Percentiles rank a stretch among this genome's conserved stretches.
Evolutionary conservation across 768 basidiomycete species (phyloP).

Genomic region (Leucosporidium scottii): DNA sequence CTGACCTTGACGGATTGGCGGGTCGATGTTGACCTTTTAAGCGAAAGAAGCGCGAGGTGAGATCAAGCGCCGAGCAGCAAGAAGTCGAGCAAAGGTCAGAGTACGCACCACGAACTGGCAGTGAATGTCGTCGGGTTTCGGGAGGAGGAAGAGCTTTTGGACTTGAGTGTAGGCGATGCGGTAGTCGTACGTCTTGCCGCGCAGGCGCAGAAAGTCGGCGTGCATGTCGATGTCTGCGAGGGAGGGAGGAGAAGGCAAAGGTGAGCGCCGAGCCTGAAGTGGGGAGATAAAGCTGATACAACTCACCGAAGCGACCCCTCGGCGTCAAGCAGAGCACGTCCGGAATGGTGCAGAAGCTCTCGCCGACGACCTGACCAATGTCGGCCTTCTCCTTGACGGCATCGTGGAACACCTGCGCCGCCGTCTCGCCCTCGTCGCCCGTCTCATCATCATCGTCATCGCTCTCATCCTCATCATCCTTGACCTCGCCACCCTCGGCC

Average conservation of each 20-base stretch:
- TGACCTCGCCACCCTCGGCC: conserved; percentile 38
- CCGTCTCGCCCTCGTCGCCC: conserved; percentile 42
- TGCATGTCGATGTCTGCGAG: conserved; percentile 95
- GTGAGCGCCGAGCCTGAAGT: background rate
- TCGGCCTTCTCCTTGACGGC: conserved; percentile 92
- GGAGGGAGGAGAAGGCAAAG: background rate
- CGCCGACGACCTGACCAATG: conserved; percentile 82
- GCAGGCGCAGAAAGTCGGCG: conserved; percentile 80
- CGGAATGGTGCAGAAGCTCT: conserved; percentile 87
- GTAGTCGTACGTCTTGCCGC: conserved; percentile 99
- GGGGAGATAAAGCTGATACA: background rate
- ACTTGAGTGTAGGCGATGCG: conserved; percentile 87
- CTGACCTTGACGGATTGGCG: conserved; percentile 94
- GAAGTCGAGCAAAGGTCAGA: background rate
- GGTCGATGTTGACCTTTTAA: conserved; percentile 72
- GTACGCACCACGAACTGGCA: conserved; percentile 80
- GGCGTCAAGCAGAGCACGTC: conserved; percentile 92
- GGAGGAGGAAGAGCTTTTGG: conserved; percentile 79
- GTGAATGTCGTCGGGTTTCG: conserved; percentile 86
- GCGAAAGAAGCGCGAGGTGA: background rate
- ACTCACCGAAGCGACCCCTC: conserved; percentile 40
- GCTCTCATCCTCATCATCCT: conserved; percentile 44
- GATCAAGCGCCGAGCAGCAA: background rate
- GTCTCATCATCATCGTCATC: conserved; percentile 39
- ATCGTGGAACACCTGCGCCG: conserved; percentile 95